Evolutionary conservation across 331 rosid species (phyloP), one percentile per base, ranked within the genome.

Genomic region (Phaseolus coccineus): DNA sequence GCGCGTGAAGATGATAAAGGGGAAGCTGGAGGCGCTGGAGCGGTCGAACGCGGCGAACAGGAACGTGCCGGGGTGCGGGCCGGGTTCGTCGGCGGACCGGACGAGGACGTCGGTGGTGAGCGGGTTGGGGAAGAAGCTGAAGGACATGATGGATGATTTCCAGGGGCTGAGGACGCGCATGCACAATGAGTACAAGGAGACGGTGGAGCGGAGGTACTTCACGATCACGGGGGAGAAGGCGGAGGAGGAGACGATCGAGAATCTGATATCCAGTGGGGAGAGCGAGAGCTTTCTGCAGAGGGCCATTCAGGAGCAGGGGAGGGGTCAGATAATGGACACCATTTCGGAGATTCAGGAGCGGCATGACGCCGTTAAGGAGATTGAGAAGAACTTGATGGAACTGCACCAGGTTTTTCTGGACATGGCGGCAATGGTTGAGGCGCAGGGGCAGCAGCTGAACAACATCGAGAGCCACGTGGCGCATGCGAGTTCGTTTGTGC

Each of bases 261-360:
- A 84, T 47, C 77, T 94, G 73, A 94, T 94, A 77, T 83, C 96
- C 1, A 94, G 94, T 19, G 98, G 98, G 1, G 97, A 92, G 42
- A 87, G 97, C 46, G 98, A 94, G 75, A 92, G 87, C 24, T 94
- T 94, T 22, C 52, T 94, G 46, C 98, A 90, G 71, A 90, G 84
- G 78, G 98, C 98, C 8, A 92, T 94, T 73, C 97, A 94, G 59
- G 96, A 94, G 71, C 97, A 92, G 1, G 97, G 97, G 4, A 84
- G 96, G 76, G 97, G 98, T 3, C 97, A 92, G 73, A 92, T 94
- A 8, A 81, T 94, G 94, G 98, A 94, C 67, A 90, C 98, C 3
- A 94, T 94, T 8, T 94, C 98, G 5, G 98, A 94, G 75, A 94
- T 94, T 80, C 98, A 94, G 40, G 98, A 94, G 42, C 77, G 98